Base-by-base conservation (phyloP, 2,329 filamentous ascomycete species). In the Podosphaera leucotricha region DNA sequence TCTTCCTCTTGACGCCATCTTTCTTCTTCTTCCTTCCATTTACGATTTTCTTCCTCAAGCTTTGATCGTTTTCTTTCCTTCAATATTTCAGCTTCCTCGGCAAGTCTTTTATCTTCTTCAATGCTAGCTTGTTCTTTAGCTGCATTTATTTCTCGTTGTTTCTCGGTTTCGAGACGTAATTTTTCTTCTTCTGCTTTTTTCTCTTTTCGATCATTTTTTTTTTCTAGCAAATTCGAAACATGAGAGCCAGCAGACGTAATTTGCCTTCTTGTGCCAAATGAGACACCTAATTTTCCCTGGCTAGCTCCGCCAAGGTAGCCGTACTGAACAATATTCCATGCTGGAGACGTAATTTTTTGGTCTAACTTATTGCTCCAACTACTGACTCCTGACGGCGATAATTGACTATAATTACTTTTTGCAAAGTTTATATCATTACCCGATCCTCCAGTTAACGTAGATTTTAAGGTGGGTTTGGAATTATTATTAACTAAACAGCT, bases 291-390 rank as follows among this genome's bases (percentile, higher is more conserved):
- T 54, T 92, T 95, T 2, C 84, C 87, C 60, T 98, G 90, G 55
- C 83, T 94, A 21, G 90, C 90, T 41, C 90, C 90, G 46, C 90
- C 90, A 80, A 95, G 90, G 61, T 94, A 98, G 6, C 90, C 86
- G 58, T 98, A 98, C 59, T 98, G 90, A 46, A 86, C 80, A 53
- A 95, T 95, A 58, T 95, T 98, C 90, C 90, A 98, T 1, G 90
- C 90, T 0, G 90, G 90, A 21, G 77, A 70, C 1, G 86, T 94
- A 38, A 69, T 70, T 15, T 72, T 73, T 60, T 94, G 81, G 52
- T 94, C 83, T 45, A 72, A 71, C 60, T 72, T 82, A 59, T 75
- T 92, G 61, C 82, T 92, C 90, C 90, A 95, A 61, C 76, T 92
- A 57, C 81, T 93, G 48, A 87, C 73, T 1, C 66, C 57, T 35